Evolutionary conservation across 352 stramenopile species (phyloP), one percentile per base, ranked within the genome.

Genomic region (Pythium guiyangense): DNA sequence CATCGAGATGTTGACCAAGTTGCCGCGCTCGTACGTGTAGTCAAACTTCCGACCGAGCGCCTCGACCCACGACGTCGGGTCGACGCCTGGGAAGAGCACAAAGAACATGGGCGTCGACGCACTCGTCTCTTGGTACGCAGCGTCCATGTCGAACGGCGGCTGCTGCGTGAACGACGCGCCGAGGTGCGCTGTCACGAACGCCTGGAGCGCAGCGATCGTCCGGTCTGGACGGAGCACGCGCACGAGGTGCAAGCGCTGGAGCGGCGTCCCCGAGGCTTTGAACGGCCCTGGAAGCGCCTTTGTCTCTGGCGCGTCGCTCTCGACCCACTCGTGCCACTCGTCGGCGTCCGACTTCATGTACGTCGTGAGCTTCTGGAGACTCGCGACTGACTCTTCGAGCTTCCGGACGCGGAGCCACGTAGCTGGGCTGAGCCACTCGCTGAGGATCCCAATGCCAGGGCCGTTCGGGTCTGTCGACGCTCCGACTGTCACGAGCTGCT

Each of bases 321-420:
- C 89, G 64, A 92, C 98, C 92, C 93, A 99, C 53, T 90, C 76
- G 48, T 79, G 77, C 96, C 96, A 99, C 51, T 98, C 96, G 50
- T 99, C 96, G 11, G 84, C 87, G 57, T 99, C 96, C 3, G 79
- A 88, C 40, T 97, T 94, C 86, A 99, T 98, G 37, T 81, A 86
- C 43, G 97, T 94, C 4, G 91, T 92, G 27, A 99, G 77, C 50
- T 94, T 96, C 55, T 96, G 75, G 49, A 98, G 94, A 29, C 73
- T 76, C 20, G 85, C 66, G 45, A 97, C 78, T 26, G 57, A 72
- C 45, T 89, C 80, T 63, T 98, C 92, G 6, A 98, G 72, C 55
- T 87, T 94, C 34, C 97, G 94, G 4, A 98, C 57, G 1, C 88
- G 86, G 18, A 94, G 78, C 94, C 94, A 98, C 5, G 86, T 81